Base-by-base conservation (phyloP, 257 asterid genomes). In the Penstemon barbatus region DNA sequence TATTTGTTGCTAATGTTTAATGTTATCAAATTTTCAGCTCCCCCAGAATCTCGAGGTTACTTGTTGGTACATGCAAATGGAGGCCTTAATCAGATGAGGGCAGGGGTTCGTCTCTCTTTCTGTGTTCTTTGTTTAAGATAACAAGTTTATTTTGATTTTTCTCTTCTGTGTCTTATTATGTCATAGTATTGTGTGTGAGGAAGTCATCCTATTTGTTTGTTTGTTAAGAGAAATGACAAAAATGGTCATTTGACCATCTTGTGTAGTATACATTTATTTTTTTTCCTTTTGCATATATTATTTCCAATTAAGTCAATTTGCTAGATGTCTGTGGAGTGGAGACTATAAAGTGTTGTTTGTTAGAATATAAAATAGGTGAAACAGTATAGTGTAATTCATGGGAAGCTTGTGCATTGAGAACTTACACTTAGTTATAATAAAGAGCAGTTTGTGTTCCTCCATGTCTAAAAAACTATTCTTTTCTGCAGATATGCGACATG, bases 41-140 rank as follows among this genome's bases (percentile, higher is more conserved):
- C 88, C 71, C 83, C 82, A 57, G 90, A 84, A 73, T 77, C 98
- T 69, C 87, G 79, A 56, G 98, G 98, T 65, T 90, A 88, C 84
- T 82, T 90, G 67, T 74, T 90, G 73, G 98, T 93, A 59, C 85
- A 93, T 83, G 82, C 98, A 68, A 90, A 93, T 85, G 98, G 98
- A 18, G 98, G 98, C 68, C 92, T 93, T 69, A 93, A 93, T 81
- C 98, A 93, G 81, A 93, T 93, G 97, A 84, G 96, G 61, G 95
- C 97, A 8, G 97, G 97, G 97, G 97, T 93, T 40, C 12, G 81
- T 86, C 39, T 68, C 56, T 76, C 62, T 68, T 8, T 6, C 44
- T 41, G 8, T 43, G 43, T 42, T 63, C 38, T 39, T 51, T 50
- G 11, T 76, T 57, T 50, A 65, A 50, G 10, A 64, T 13, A 41